Base-by-base conservation (phyloP, 1,284 basidiomycete species). In the Wolfiporia cocos region DNA sequence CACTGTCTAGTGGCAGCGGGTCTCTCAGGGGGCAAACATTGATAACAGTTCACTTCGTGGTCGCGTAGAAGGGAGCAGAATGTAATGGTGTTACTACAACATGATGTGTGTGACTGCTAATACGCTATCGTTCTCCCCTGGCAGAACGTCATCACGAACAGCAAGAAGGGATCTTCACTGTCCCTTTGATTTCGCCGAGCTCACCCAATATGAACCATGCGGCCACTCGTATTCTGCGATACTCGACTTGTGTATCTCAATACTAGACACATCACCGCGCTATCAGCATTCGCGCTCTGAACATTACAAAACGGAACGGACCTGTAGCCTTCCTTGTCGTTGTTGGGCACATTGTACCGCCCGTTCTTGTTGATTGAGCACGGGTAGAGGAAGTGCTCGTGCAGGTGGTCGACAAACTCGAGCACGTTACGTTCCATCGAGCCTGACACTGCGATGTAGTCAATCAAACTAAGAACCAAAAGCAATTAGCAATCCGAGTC, bases 361-460 rank as follows among this genome's bases (percentile, higher is more conserved):
- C 93, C 93, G 26, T 76, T 71, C 9, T 68, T 56, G 67, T 95
- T 95, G 70, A 97, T 93, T 28, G 87, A 86, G 55, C 90, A 91
- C 3, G 92, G 92, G 55, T 83, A 81, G 41, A 86, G 67, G 68
- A 96, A 97, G 65, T 96, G 89, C 53, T 96, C 92, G 65, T 97
- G 93, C 34, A 96, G 69, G 62, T 96, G 93, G 65, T 92, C 87
- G 21, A 84, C 83, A 49, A 81, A 87, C 61, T 88, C 93, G 43
- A 97, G 80, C 11, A 95, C 93, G 58, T 97, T 96, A 43, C 88
- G 79, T 56, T 95, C 91, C 83, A 94, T 93, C 31, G 80, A 78
- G 2, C 91, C 94, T 2, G 91, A 93, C 42, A 97, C 73, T 49
- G 80, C 82, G 55, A 96, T 90, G 63, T 94, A 96, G 67, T 97